These are phyloP conservation scores for Teratosphaeria pseudoeucalypti DNA, from an alignment of 2,329 filamentous ascomycete genomes.

Conservation along the genomic window DNA sequence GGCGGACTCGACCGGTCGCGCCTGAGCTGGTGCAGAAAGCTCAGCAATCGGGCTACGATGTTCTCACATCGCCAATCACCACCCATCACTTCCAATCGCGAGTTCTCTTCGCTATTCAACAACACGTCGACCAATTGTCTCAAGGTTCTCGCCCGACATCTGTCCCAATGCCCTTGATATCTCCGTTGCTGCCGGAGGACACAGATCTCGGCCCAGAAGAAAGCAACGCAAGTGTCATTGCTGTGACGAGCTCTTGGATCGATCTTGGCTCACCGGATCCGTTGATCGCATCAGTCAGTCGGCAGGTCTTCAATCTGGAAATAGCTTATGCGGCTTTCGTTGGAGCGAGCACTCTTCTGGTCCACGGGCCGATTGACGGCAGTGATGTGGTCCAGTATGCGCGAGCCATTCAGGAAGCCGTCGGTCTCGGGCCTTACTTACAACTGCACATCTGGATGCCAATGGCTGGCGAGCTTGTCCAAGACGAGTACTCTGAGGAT, in stretches of 20 bases:
- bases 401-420: slow-evolving; percentile 69
- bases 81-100: slow-evolving; percentile 61
- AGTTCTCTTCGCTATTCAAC: slow-evolving; percentile 51
- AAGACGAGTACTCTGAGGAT: slow-evolving; percentile 43
- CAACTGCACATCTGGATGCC: slow-evolving; percentile 72
- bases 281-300: slow-evolving; percentile 72
- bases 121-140: slow-evolving; percentile 42
- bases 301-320: slow-evolving; percentile 82
- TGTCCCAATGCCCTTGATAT: slow-evolving; percentile 36
- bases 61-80: slow-evolving; percentile 69
- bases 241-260: slow-evolving; percentile 82
- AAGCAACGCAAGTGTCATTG: slow-evolving; percentile 61
- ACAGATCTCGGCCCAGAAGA: slow-evolving; percentile 61
- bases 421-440: slow-evolving; percentile 64
- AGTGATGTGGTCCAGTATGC: slow-evolving; percentile 62
- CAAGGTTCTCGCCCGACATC: slow-evolving; percentile 28
- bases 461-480: slow-evolving; percentile 64
- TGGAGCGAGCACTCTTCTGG: slow-evolving; percentile 70
- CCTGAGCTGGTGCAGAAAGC: slow-evolving; percentile 56
- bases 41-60: slow-evolving; percentile 55
- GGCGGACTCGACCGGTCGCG: slow-evolving; percentile 31
- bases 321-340: slow-evolving; percentile 94
- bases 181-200: slow-evolving; percentile 67
- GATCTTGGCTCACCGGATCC: slow-evolving; percentile 77
- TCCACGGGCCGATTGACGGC: slow-evolving; percentile 56